phyloP scores from a whole-genome alignment of 331 rosid species.

The Spiraea crenata region DNA sequence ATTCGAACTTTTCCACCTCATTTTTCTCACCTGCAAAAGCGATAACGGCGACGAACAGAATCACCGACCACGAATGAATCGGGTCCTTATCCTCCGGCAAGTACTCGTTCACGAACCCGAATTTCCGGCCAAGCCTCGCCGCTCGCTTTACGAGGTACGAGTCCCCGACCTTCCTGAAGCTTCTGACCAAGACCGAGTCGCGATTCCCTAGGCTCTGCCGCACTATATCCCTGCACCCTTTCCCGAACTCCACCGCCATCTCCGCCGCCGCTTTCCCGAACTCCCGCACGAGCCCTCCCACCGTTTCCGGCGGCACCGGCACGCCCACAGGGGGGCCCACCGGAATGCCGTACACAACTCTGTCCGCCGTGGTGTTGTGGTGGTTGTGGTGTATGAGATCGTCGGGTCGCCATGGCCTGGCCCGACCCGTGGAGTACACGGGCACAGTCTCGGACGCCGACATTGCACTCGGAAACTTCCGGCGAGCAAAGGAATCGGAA shows the following conservation, averaged over 20 bases:
- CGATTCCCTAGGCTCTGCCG: conserved; percentile 65
- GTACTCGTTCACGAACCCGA: conserved; percentile 56
- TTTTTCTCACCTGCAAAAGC: conserved; percentile 58
- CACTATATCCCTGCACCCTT: conserved; percentile 86
- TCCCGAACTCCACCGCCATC: conserved; percentile 75
- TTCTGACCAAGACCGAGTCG: conserved; percentile 51
- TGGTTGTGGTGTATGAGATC: not conserved
- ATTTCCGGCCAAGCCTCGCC: conserved; percentile 33
- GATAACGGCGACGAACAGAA: conserved; percentile 48
- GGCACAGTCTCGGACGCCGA: conserved; percentile 6
- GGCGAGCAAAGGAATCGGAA: not conserved
- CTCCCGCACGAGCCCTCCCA: conserved; percentile 54
- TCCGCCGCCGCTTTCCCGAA: conserved; percentile 71
- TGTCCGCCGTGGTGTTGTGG: too few relatives aligned
- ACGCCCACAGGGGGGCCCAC: conserved; percentile 20
- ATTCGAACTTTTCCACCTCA: not conserved
- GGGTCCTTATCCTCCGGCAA: conserved; percentile 94
- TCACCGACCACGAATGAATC: conserved; percentile 65
- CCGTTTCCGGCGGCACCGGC: conserved; percentile 33
- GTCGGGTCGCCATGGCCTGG: conserved; percentile 15
- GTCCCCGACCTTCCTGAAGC: conserved; percentile 43
- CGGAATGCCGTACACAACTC: not conserved
- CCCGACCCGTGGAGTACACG: conserved; percentile 1
- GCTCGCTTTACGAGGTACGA: conserved; percentile 45
- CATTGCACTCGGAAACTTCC: not conserved